Conservation (phyloP, 345 rosid genomes). For the Lepidium sativum region DNA sequence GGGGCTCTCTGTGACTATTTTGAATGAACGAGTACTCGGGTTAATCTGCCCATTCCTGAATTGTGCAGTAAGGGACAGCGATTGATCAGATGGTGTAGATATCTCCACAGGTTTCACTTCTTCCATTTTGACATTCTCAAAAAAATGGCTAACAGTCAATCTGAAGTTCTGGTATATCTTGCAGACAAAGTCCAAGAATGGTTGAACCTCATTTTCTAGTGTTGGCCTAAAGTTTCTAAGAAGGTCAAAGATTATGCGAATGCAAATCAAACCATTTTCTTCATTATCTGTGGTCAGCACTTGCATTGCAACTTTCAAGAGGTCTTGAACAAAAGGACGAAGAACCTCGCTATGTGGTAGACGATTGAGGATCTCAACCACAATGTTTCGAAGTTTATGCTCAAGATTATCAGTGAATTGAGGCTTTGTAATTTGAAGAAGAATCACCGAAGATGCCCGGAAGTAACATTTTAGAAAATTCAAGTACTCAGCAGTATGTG, state of each 20-base stretch:
- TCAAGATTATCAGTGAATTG: conserved; percentile 73
- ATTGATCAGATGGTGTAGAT: conserved; percentile 23
- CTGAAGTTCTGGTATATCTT: conserved; percentile 89
- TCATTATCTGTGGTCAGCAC: conserved; percentile 92
- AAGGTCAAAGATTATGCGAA: conserved; percentile 85
- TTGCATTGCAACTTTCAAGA: conserved; percentile 95
- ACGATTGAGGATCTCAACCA: conserved; percentile 86
- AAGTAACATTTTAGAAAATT: conserved; percentile 92
- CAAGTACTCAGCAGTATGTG: conserved; percentile 87
- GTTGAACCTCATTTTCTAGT: conserved; percentile 85
- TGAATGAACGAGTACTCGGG: conserved; percentile 86
- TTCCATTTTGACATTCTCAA: conserved; percentile 54
- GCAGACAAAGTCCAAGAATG: conserved; percentile 88
- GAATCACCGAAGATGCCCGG: conserved; percentile 65
- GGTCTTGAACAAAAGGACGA: conserved; percentile 95
- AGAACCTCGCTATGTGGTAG: conserved; percentile 96
- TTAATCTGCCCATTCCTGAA: conserved; percentile 64
- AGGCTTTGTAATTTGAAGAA: conserved; percentile 75
- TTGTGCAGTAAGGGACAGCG: conserved; percentile 7
- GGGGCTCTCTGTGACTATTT: conserved; percentile 95
- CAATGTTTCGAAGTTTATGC: conserved; percentile 83
- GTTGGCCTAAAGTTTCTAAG: conserved; percentile 88
- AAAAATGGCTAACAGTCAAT: conserved; percentile 72
- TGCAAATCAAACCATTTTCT: conserved; percentile 90
- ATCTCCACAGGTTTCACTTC: conserved; percentile 33